These are phyloP conservation scores for Botrytis galanthina DNA, from an alignment of 2,329 filamentous ascomycete genomes.

Conservation along the genomic window DNA sequence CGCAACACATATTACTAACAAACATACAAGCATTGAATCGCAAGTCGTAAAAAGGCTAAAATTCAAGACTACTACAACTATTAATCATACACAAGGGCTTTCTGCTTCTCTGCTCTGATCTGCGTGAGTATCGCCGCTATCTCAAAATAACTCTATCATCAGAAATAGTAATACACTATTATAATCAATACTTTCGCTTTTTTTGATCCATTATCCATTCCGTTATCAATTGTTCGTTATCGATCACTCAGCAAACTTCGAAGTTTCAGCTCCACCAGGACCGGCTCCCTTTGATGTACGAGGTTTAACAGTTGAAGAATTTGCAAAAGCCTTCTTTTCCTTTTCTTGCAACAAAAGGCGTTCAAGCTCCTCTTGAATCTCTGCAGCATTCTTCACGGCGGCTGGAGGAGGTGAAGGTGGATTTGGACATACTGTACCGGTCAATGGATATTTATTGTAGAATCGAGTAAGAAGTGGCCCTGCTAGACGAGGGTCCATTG, in stretches of 20 bases:
- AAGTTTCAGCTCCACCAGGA: not conserved
- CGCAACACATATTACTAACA: not conserved
- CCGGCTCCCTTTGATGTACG: not conserved
- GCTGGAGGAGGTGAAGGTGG: slow-evolving; percentile 2
- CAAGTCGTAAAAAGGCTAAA: slow-evolving; percentile 7
- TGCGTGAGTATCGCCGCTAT: slow-evolving; percentile 7
- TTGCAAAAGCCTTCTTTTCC: slow-evolving; percentile 19
- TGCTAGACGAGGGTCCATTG: slow-evolving; percentile 30
- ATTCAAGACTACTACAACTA: slow-evolving; percentile 15
- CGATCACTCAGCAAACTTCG: not conserved
- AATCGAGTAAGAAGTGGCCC: slow-evolving; percentile 32
- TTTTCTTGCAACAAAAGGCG: slow-evolving; percentile 19
- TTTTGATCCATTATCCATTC: not conserved
- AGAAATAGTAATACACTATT: not conserved
- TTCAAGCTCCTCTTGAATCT: slow-evolving; percentile 22
- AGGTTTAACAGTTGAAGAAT: not conserved
- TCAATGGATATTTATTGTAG: slow-evolving; percentile 36
- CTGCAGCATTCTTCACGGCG: slow-evolving; percentile 8
- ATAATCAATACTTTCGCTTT: slow-evolving; percentile 15
- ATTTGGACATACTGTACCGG: slow-evolving; percentile 29
- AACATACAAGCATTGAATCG: not conserved
- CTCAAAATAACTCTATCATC: slow-evolving; percentile 7
- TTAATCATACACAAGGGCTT: slow-evolving; percentile 14
- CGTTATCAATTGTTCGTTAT: not conserved
- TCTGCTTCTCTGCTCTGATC: slow-evolving; percentile 4